Evolutionary conservation across 352 stramenopile genomes (phyloP), one percentile per base, ranked within the genome.

Genomic region (Peronospora destructor): DNA sequence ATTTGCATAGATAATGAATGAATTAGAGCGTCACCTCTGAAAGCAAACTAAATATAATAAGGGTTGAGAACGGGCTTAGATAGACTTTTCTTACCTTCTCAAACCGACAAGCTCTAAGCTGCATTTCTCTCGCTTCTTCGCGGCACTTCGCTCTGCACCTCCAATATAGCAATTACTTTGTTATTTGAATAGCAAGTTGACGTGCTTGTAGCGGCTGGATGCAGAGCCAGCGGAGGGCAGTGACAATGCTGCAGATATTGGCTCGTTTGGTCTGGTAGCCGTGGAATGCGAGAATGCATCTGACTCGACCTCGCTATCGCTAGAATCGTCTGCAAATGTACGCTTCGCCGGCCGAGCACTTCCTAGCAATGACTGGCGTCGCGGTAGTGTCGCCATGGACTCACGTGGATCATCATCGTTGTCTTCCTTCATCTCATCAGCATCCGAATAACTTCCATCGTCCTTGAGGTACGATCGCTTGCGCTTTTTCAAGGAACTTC

Each of bases 331-430:
- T 14, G 71, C 68, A 54, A 70, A 86, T 3, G 68, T 73, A 12
- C 76, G 47, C 13, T 58, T 54, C 29, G 70, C 54, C 9, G 63
- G 59, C 13, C 64, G 71, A 46, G 51, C 64, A 39, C 74, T 70
- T 16, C 73, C 66, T 41, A 83, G 69, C 28, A 84, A 46, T 11
- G 75, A 87, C 36, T 72, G 63, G 6, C 75, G 73, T 11, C 70
- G 72, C 52, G 59, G 61, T 50, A 66, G 60, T 5, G 64, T 68
- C 1, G 37, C 26, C 16, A 12, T 23, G 49, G 7, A 45, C 36
- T 51, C 39, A 23, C 40, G 56, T 28, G 26, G 19, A 4, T 44
- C 30, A 13, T 46, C 28, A 35, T 48, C 51, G 10, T 68, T 68
- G 14, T 45, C 23, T 16, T 64, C 36, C 2, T 51, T 54, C 28